A percentile compares a stretch with the other conserved stretches of the same genome.
phyloP scores from a whole-genome alignment of 2,329 filamentous ascomycete species.

The Neofusicoccum laricinum region DNA sequence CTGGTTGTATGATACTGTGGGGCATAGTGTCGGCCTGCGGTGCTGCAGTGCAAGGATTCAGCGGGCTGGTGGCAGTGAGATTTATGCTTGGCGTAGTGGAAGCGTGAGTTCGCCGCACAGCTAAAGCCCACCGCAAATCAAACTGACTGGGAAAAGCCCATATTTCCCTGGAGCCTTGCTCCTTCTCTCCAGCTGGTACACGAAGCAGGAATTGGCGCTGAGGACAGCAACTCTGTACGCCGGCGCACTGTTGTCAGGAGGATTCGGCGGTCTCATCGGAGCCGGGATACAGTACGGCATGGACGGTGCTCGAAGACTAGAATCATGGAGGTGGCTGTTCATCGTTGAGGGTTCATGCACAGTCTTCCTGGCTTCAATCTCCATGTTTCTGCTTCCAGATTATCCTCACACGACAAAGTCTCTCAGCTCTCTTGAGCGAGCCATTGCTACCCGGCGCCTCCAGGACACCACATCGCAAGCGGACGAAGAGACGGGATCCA shows the following conservation, averaged over 20 bases:
- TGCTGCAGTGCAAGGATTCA: slow-evolving; percentile 4
- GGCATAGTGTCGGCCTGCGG: not conserved
- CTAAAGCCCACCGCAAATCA: too few species aligned
- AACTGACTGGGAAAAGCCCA: not conserved
- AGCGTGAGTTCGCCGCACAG: not conserved
- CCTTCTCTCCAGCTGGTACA: slow-evolving; percentile 54
- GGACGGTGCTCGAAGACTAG: slow-evolving; percentile 26
- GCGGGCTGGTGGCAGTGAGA: not conserved
- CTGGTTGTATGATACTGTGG: slow-evolving; percentile 1
- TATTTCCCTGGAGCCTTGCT: slow-evolving; percentile 42
- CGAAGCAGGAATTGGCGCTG: slow-evolving; percentile 49
- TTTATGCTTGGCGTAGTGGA: slow-evolving; percentile 15
- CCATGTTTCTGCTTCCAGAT: slow-evolving; percentile 12
- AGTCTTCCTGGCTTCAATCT: not conserved
- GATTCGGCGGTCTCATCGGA: slow-evolving; percentile 54
- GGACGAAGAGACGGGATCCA: not conserved
- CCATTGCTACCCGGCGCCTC: slow-evolving; percentile 11
- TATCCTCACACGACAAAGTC: slow-evolving; percentile 11
- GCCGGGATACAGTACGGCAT: slow-evolving; percentile 49
- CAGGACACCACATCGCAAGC: not conserved
- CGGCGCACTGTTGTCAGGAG: slow-evolving; percentile 48
- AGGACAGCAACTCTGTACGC: slow-evolving; percentile 54
- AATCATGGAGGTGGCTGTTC: slow-evolving; percentile 27
- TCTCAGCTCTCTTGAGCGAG: not conserved
- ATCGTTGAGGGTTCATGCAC: not conserved